Evolutionary conservation across 108 stramenopile genomes (phyloP), one percentile per base, ranked within the genome.

Genomic region (Pseudonitzschia pungens): DNA sequence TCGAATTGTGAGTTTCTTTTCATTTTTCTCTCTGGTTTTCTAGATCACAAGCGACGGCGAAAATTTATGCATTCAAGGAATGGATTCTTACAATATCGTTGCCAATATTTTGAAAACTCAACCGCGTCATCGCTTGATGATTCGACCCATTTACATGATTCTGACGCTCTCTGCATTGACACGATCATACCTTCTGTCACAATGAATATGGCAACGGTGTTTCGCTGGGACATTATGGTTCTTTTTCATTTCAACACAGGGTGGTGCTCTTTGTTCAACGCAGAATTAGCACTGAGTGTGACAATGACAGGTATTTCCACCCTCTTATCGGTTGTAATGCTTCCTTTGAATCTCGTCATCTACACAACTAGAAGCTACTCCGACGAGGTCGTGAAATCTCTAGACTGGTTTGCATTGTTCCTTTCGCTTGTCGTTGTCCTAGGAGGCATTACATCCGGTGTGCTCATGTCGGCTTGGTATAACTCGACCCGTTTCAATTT

Each of bases 241-340:
- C n/a, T n/a, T 12, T 36, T 62, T 3, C 14, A 62, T 62, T 16
- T 31, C 14, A 62, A 62, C 9, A 40, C 4, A 71, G 71, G 80
- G 80, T 88, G 83, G 83, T 88, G 87, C 51, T 78, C 77, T 72
- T 52, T 88, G 55, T 88, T 88, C 72, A 88, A 88, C 69, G 87
- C 84, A 0, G 88, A 94, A 29, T 81, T 97, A 41, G 92, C 94
- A 16, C 76, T 97, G 60, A 81, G 78, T 43, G 93, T 97, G 9
- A 92, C 96, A 56, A 97, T 97, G 94, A 97, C 96, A 7, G 86
- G 92, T 24, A 88, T 94, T 51, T 93, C 92, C 24, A 97, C 96
- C 24, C 67, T 93, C 27, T 55, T 92, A 15, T 86, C 86, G 27
- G 80, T 86, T 43, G 59, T 93, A 26, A 83, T 95, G 79, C 86